phyloP scores from a whole-genome alignment of 495 filamentous ascomycete species.

The Xylaria telfairii region DNA sequence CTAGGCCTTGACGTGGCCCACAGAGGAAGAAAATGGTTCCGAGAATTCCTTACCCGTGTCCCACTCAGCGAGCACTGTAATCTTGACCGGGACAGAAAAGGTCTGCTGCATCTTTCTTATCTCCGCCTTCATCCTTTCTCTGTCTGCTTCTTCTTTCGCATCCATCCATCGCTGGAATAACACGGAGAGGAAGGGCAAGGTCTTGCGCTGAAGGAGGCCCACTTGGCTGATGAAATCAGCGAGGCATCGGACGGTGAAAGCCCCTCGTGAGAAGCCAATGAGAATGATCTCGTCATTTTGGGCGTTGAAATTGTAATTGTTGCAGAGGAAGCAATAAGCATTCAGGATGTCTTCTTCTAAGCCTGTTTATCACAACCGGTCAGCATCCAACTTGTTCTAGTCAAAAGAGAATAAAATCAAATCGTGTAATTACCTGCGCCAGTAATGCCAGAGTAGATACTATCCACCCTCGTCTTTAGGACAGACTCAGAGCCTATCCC shows the following conservation, averaged over 20 bases:
- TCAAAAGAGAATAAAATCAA: neutral
- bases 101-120: conserved; percentile 1
- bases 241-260: conserved; percentile 65
- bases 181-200: conserved; percentile 8
- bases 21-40: too few species aligned
- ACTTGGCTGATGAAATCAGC: conserved; percentile 59
- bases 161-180: conserved; percentile 15
- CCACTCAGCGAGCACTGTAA: conserved; percentile 14
- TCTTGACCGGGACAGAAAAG: conserved; percentile 14
- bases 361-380: neutral
- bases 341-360: conserved; percentile 50
- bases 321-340: conserved; percentile 64
- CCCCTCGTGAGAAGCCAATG: conserved; percentile 69
- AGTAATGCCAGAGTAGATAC: conserved; percentile 33
- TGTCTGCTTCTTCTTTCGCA: conserved; percentile 5
- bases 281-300: conserved; percentile 65
- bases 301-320: conserved; percentile 56
- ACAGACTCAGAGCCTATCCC: conserved; percentile 15
- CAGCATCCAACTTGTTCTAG: neutral
- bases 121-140: neutral
- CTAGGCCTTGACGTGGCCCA: too few species aligned
- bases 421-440: conserved; percentile 32
- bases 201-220: conserved; percentile 50
- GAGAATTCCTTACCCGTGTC: too few species aligned
- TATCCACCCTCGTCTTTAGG: conserved; percentile 12